Evolutionary conservation across 1,139 yeast genomes (phyloP).

Genomic region (Hyphopichia khmerensis): DNA sequence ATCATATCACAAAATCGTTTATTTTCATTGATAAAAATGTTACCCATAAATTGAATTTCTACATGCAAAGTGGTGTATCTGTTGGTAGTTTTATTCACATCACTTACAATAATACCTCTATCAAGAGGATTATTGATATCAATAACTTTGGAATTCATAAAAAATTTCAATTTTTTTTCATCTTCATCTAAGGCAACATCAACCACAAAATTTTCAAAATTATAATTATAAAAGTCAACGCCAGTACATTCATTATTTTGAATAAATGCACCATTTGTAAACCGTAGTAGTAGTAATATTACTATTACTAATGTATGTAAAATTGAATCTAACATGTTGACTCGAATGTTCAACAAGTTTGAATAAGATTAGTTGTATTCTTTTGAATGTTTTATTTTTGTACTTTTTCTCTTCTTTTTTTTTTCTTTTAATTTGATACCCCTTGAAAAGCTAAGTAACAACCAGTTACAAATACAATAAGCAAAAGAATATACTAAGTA

Average conservation of each 20-base stretch:
- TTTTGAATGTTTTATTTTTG: too few relatives aligned
- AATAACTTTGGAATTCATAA: slow-evolving; percentile 35
- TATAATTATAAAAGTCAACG: slow-evolving; percentile 3
- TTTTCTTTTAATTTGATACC: too few relatives aligned
- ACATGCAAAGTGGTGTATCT: slow-evolving; percentile 49
- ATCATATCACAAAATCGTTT: slow-evolving; percentile 47
- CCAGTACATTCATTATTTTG: slow-evolving; percentile 15
- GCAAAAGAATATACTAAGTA: too few relatives aligned
- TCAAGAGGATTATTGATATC: slow-evolving; percentile 14
- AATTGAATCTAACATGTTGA: neutral
- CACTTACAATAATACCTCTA: slow-evolving; percentile 26
- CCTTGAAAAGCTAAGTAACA: neutral
- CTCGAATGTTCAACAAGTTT: neutral
- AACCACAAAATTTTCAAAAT: slow-evolving; percentile 33
- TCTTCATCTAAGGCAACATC: slow-evolving; percentile 43
- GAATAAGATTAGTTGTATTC: neutral
- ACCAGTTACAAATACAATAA: too few relatives aligned
- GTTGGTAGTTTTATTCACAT: slow-evolving; percentile 46
- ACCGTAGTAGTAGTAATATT: neutral
- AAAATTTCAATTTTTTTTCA: slow-evolving; percentile 33
- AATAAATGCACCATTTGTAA: slow-evolving; percentile 17
- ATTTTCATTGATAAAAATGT: slow-evolving; percentile 35
- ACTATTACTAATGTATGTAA: neutral
- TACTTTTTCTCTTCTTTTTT: too few relatives aligned
- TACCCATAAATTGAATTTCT: slow-evolving; percentile 46